Percentiles rank a stretch among this genome's conserved stretches.
Conservation (phyloP, 495 filamentous ascomycete genomes). For the Gamarada debralockiae region DNA sequence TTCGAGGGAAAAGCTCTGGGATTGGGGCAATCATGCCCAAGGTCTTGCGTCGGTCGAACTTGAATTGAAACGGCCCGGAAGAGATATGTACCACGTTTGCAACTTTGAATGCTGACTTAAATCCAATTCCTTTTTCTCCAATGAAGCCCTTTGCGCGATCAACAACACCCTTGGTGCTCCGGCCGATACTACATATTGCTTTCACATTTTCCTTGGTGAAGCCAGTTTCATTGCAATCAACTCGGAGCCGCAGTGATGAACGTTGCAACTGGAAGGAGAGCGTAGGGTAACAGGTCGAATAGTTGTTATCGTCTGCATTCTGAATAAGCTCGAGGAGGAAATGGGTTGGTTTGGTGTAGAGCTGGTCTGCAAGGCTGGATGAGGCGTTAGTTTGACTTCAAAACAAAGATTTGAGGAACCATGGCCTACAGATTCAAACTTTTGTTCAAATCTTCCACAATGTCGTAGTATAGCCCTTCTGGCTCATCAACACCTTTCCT, state of each 20-base stretch:
- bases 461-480: too few species aligned
- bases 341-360: slow-evolving; percentile 7
- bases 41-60: slow-evolving; percentile 24
- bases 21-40: slow-evolving; percentile 29
- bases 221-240: slow-evolving; percentile 41
- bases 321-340: slow-evolving; percentile 37
- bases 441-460: too few species aligned
- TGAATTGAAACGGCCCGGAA: slow-evolving; percentile 36
- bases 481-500: too few species aligned
- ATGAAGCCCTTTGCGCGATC: slow-evolving; percentile 22
- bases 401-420: too few species aligned
- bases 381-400: too few species aligned
- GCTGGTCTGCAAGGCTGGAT: background rate
- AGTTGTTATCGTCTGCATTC: slow-evolving; percentile 42
- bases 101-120: slow-evolving; percentile 43
- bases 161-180: slow-evolving; percentile 31
- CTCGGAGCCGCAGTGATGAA: background rate
- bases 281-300: slow-evolving; percentile 3
- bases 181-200: slow-evolving; percentile 33
- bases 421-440: too few species aligned
- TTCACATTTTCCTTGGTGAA: slow-evolving; percentile 32
- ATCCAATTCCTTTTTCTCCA: slow-evolving; percentile 46
- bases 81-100: slow-evolving; percentile 35
- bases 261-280: background rate
- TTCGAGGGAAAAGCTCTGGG: background rate